Base-by-base conservation (phyloP, 192 early-diverging fungal genomes). In the Backusella psychrophila region DNA sequence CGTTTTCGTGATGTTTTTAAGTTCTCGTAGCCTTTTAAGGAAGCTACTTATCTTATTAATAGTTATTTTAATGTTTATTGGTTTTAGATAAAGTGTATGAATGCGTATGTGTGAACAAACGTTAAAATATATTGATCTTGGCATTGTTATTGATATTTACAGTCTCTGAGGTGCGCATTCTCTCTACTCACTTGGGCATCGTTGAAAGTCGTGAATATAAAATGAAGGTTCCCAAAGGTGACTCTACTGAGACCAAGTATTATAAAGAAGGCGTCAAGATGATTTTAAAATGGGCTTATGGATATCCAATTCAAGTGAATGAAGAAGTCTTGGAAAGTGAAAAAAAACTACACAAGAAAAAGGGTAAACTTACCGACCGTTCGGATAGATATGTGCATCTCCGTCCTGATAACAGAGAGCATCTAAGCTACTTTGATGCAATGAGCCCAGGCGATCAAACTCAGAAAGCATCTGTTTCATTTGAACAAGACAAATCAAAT, bases 231-330 rank as follows among this genome's bases (percentile, higher is more conserved):
- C 77, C 77, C 6, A n/a, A 12, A 14, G 11, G 31, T 19, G 53
- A 29, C 41, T 42, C 59, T 5, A 35, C 74, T 15, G 71, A 72
- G 52, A 65, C 8, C 14, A 70, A 26, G 17, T 15, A 36, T 0
- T 36, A n/a, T 3, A 71, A 52, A 8, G 76, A 77, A 72, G 26
- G 23, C 2, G 52, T 41, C 6, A 77, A 71, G 23, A 74, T 73
- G 69, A n/a, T 78, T 38, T 63, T 78, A 7, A 78, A 78, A 41
- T 74, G 72, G 72, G 77, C 72, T 1, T 74, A 69, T 56, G 63
- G 71, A 23, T 78, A 78, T 41, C 59, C 63, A 8, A 42, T 75
- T 31, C 14, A 42, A 11, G 15, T 11, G 21, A 52, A 23, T 59
- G 52, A 73, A 31, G 72, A 52, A 33, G 29, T 41, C 21, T 41